A percentile compares a stretch with the other conserved stretches of the same genome.
These are phyloP conservation scores for Cetraspora pellucida DNA, from an alignment of 192 early-diverging fungal species.

Conservation along the genomic window DNA sequence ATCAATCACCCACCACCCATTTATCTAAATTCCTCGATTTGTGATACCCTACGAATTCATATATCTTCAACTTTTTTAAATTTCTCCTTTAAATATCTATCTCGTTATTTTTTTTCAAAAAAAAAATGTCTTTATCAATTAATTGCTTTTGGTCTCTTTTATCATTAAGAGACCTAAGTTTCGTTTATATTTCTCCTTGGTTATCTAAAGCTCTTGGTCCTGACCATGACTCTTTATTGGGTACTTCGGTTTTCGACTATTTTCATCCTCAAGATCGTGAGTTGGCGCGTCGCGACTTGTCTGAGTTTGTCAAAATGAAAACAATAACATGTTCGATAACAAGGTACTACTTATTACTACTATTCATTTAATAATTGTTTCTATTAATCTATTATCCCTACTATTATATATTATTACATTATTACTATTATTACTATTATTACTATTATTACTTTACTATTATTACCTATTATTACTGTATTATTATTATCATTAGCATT, in stretches of 20 bases:
- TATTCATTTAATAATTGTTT: too few species aligned
- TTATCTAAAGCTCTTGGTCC: slow-evolving; percentile 41
- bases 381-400: too few species aligned
- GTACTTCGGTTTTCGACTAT: slow-evolving; percentile 50
- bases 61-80: not conserved
- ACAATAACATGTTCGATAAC: slow-evolving; percentile 47
- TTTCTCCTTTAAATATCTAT: not conserved
- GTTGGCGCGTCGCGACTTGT: slow-evolving; percentile 45
- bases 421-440: too few species aligned
- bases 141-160: slow-evolving; percentile 49
- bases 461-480: too few species aligned
- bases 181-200: slow-evolving; percentile 49
- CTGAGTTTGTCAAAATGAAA: slow-evolving; percentile 46
- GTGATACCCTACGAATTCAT: not conserved
- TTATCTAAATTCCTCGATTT: too few species aligned
- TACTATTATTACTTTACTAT: too few species aligned
- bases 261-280: slow-evolving; percentile 48
- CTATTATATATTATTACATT: too few species aligned
- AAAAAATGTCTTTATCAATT: slow-evolving; percentile 30
- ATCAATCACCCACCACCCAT: too few species aligned
- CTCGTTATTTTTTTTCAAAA: not conserved
- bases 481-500: too few species aligned
- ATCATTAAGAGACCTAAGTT: slow-evolving; percentile 45
- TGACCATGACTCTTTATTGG: slow-evolving; percentile 43
- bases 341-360: too few species aligned